Conservation (phyloP, 78 protist genomes). For the Protostelium mycophagum region DNA sequence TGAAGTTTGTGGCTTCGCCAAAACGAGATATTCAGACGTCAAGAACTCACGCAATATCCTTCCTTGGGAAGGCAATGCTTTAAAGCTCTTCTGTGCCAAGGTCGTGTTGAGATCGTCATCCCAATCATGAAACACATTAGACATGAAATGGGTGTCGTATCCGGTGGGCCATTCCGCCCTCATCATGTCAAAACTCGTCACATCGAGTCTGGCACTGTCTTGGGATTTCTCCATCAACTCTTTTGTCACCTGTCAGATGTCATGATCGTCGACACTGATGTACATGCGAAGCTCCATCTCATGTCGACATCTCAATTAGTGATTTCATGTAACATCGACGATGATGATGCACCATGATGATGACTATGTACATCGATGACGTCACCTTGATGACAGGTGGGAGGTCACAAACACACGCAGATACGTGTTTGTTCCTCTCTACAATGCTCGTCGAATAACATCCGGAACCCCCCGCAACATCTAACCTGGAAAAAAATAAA, state of each 20-base stretch:
- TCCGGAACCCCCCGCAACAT: neutral
- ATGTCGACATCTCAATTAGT: too few relatives aligned
- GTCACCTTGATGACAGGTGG: neutral
- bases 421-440: neutral
- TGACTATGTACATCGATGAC: neutral
- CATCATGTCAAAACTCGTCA: neutral
- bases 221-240: neutral
- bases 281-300: too few relatives aligned
- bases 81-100: neutral
- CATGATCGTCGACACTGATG: neutral
- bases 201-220: neutral
- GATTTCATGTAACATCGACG: too few relatives aligned
- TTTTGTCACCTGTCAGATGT: neutral
- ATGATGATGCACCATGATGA: neutral
- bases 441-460: neutral
- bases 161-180: neutral
- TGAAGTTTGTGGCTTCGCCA: too few relatives aligned
- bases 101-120: neutral
- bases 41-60: neutral
- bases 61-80: neutral
- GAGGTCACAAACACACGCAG: neutral
- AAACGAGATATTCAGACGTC: too few relatives aligned
- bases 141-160: neutral
- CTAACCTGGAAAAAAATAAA: neutral
- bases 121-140: neutral